These are phyloP conservation scores for Globisporangium canariense DNA, from an alignment of 352 stramenopile species.

Conservation along the genomic window DNA sequence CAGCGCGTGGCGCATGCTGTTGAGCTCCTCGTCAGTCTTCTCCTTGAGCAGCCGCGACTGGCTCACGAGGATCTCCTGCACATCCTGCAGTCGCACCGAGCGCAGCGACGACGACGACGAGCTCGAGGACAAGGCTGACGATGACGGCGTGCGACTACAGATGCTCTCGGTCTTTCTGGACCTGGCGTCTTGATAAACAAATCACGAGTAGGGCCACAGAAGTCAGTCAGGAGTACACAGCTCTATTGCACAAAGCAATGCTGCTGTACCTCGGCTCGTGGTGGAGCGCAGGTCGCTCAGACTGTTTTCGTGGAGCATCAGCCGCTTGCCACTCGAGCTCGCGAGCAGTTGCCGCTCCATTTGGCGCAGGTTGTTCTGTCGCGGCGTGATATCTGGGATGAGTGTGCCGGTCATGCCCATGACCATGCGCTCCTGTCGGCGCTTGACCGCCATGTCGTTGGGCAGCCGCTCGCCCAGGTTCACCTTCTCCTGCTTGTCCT, in stretches of 20 bases:
- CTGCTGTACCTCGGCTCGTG: constrained; percentile 1
- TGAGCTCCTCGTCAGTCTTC: constrained; percentile 30
- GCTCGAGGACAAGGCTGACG: neutral
- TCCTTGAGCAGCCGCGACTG: constrained; percentile 30
- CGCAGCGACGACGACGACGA: constrained; percentile 21
- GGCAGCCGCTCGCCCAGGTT: constrained; percentile 30
- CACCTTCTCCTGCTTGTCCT: constrained; percentile 43
- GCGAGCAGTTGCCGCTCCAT: neutral
- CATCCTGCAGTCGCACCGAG: constrained; percentile 31
- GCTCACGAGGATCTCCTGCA: constrained; percentile 36
- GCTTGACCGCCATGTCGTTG: constrained; percentile 26
- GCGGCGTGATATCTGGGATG: constrained; percentile 41
- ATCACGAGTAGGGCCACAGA: neutral
- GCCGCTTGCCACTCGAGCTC: constrained; percentile 11
- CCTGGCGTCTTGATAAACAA: neutral
- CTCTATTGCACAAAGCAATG: neutral
- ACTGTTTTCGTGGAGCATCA: neutral
- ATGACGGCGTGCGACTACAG: constrained; percentile 1
- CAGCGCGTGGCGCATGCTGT: constrained; percentile 23
- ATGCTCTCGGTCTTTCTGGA: constrained; percentile 14
- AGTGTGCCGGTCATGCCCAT: constrained; percentile 50
- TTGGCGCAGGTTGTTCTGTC: constrained; percentile 14
- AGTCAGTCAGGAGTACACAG: neutral
- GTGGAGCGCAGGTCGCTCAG: neutral
- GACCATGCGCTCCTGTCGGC: constrained; percentile 34